Base-by-base conservation (phyloP, 2,329 filamentous ascomycete species). In the Aspergillus sp. region DNA sequence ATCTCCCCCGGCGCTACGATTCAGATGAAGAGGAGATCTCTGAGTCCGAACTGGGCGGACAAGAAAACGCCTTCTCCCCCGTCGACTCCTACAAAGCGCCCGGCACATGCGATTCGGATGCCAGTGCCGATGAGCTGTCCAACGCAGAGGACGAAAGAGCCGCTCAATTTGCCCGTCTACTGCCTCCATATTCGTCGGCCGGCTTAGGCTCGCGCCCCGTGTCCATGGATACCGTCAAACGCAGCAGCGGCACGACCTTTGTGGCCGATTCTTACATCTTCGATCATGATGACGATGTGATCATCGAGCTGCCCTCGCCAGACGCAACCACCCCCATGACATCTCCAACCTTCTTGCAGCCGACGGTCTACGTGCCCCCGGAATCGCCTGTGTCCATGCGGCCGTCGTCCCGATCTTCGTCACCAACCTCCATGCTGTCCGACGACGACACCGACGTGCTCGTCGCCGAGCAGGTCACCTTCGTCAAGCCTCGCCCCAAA, bases 11-110 rank as follows among this genome's bases (percentile, higher is more conserved):
- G 38, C 63, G 63, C 24, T 72, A 73, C 54, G 69, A 73, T 44
- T 73, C 70, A 10, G 70, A 73, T 22, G 70, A 73, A 53, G 70
- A 72, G 54, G 69, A 67, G 42, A 60, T 68, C 6, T 72, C 70
- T 11, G 70, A 72, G 53, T 68, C 70, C 1, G 69, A 72, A 52
- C 59, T 61, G 16, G 64, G 67, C 24, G 60, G 62, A 9, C 63
- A 67, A 8, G 67, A 69, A 38, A 54, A 65, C 55, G 58, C 64
- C 13, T 69, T 67, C 24, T 70, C 70, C 17, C 65, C 65, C 1
- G 55, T 68, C 19, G 63, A 67, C 35, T 62, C 62, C 7, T 63
- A 62, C 36, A 58, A 56, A 52, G 57, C 60, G 11, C 36, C 51
- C 5, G 63, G 47, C 13, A 56, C 58, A 8, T 64, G 62, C 36